A percentile compares a stretch with the other conserved stretches of the same genome.
Conservation (phyloP, 257 asterid species). For the Prunella vulgaris region DNA sequence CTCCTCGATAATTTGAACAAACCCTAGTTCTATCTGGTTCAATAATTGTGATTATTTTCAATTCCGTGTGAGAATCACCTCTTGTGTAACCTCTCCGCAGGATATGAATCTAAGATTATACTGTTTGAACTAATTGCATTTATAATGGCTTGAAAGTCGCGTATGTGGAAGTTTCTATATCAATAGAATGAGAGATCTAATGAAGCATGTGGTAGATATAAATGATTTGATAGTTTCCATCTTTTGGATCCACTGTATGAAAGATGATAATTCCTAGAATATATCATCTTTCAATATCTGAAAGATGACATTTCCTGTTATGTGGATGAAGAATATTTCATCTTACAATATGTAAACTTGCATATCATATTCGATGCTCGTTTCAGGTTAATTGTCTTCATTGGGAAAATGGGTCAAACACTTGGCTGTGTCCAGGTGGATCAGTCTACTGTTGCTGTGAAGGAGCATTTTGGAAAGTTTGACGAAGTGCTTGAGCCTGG, state of each 20-base stretch:
- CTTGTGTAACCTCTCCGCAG: background rate
- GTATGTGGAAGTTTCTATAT: background rate
- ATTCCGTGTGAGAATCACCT: background rate
- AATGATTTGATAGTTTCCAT: background rate
- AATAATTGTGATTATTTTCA: background rate
- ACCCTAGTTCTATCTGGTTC: background rate
- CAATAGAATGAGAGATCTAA: background rate
- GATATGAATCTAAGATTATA: too few relatives aligned
- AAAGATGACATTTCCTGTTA: background rate
- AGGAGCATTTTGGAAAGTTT: slow-evolving; percentile 44
- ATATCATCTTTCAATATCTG: background rate
- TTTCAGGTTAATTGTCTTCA: slow-evolving; percentile 11
- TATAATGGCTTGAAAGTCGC: background rate
- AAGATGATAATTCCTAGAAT: background rate
- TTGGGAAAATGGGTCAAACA: slow-evolving; percentile 37
- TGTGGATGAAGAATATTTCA: background rate
- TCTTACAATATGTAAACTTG: background rate
- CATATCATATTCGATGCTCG: background rate
- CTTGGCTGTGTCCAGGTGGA: slow-evolving; percentile 49
- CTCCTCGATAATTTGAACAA: background rate
- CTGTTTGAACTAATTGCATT: background rate
- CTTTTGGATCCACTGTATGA: background rate
- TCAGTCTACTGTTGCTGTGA: slow-evolving; percentile 45
- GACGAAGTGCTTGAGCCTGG: slow-evolving; percentile 47
- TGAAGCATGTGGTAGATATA: background rate